Percentiles rank a stretch among this genome's conserved stretches.
These are phyloP conservation scores for Apophysomyces trapeziformis DNA, from an alignment of 371 early-diverging fungal genomes.

Conservation along the genomic window DNA sequence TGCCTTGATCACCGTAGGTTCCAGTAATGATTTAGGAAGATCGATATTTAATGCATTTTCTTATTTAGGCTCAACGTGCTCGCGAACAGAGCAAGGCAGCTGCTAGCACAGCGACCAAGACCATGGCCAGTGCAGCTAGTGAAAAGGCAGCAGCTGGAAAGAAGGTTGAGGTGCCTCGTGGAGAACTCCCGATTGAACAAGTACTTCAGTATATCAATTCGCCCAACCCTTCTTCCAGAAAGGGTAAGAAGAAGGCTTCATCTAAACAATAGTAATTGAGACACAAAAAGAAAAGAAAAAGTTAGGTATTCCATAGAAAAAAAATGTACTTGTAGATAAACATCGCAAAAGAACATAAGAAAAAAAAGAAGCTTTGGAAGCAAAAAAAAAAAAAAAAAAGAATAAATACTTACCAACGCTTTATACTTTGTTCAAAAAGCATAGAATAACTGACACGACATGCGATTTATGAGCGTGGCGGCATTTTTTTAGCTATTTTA, in stretches of 20 bases:
- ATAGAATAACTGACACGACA: no score
- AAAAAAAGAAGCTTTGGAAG: no score
- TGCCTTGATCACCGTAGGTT: slow-evolving; percentile 56
- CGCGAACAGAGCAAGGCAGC: slow-evolving; percentile 15
- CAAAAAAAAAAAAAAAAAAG: no score
- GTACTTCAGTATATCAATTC: slow-evolving; percentile 62
- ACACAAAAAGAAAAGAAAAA: no score
- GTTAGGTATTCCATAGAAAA: neutral
- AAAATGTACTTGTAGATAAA: neutral
- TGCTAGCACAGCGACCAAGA: neutral
- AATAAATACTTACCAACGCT: no score
- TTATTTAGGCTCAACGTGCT: slow-evolving; percentile 18
- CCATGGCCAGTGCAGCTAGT: slow-evolving; percentile 13
- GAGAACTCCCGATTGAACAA: slow-evolving; percentile 66
- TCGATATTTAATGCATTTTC: no score
- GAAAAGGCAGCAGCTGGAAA: slow-evolving; percentile 15
- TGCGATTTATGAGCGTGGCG: no score
- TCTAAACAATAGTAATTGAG: neutral
- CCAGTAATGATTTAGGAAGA: neutral
- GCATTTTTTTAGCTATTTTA: no score
- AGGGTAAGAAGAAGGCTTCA: slow-evolving; percentile 32
- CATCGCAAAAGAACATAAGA: no score
- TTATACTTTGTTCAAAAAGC: no score
- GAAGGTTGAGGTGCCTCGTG: slow-evolving; percentile 31
- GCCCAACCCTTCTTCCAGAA: slow-evolving; percentile 19